These are phyloP conservation scores for Biscogniauxia mediterranea DNA, from an alignment of 2,329 filamentous ascomycete species.

Conservation along the genomic window DNA sequence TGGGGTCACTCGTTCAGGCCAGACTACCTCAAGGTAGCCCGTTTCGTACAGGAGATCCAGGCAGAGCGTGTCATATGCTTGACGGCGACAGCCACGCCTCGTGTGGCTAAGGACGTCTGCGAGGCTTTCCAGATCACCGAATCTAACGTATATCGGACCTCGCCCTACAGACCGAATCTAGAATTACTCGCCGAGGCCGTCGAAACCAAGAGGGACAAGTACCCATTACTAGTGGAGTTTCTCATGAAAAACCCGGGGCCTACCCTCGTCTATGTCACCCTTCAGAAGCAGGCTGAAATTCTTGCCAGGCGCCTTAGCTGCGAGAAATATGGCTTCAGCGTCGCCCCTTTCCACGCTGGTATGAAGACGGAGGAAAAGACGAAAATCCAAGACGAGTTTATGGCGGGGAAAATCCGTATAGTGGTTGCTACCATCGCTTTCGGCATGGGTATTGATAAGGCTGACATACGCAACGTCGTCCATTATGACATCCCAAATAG, in stretches of 20 bases:
- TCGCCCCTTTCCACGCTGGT: constrained; percentile 50
- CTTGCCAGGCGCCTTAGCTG: constrained; percentile 39
- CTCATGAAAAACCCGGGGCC: constrained; percentile 50
- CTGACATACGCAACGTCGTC: constrained; percentile 52
- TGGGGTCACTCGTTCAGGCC: constrained; percentile 35
- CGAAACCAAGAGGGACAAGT: constrained; percentile 42
- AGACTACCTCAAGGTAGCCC: constrained; percentile 41
- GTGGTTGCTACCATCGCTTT: constrained; percentile 58
- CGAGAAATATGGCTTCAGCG: constrained; percentile 37
- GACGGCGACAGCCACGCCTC: constrained; percentile 58
- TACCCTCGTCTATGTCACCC: constrained; percentile 60
- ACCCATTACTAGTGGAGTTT: constrained; percentile 45
- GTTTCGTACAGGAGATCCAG: constrained; percentile 53
- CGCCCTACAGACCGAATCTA: constrained; percentile 58
- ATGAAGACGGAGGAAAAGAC: constrained; percentile 45
- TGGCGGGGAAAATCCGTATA: constrained; percentile 44
- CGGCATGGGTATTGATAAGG: constrained; percentile 60
- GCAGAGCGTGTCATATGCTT: constrained; percentile 60
- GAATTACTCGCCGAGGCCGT: constrained; percentile 50
- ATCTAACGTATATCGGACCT: constrained; percentile 54
- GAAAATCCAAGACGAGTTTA: constrained; percentile 50
- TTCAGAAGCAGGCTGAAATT: constrained; percentile 51
- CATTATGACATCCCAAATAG: constrained; percentile 52
- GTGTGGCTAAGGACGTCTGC: constrained; percentile 55
- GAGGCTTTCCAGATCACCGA: constrained; percentile 49